These are phyloP conservation scores for Sphaerulina vaccinii DNA, from an alignment of 2,329 filamentous ascomycete genomes.

Conservation along the genomic window DNA sequence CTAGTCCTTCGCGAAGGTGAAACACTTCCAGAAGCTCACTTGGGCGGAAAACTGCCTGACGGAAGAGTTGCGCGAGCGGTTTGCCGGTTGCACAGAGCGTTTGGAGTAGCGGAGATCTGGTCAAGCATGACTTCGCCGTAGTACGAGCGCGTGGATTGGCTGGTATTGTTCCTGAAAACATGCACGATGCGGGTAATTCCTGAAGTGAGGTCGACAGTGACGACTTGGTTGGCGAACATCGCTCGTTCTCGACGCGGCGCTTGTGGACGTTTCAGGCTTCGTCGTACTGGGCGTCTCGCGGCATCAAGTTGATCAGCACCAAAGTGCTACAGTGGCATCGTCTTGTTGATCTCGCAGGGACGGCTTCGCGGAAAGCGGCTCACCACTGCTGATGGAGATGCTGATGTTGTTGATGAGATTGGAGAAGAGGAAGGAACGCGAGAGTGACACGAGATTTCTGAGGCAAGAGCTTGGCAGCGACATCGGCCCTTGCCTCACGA, in stretches of 20 bases:
- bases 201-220: slow-evolving; percentile 5
- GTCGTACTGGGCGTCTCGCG: slow-evolving; percentile 7
- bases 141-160: slow-evolving; percentile 9
- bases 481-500: too few species aligned
- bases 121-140: slow-evolving; percentile 7
- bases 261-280: slow-evolving; percentile 11
- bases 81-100: slow-evolving; percentile 13
- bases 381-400: too few species aligned
- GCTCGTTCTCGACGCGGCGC: slow-evolving; percentile 16
- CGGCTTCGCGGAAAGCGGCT: too few species aligned
- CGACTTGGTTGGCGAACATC: slow-evolving; percentile 12
- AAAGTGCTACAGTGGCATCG: background rate
- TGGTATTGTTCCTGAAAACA: background rate
- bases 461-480: too few species aligned
- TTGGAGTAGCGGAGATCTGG: slow-evolving; percentile 4
- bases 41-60: slow-evolving; percentile 1
- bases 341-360: too few species aligned
- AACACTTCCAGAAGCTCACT: slow-evolving; percentile 7
- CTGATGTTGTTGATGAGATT: too few species aligned
- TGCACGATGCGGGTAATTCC: slow-evolving; percentile 12
- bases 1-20: slow-evolving; percentile 7
- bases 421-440: too few species aligned
- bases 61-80: slow-evolving; percentile 10
- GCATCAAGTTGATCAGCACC: background rate
- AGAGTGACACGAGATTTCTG: too few species aligned